Evolutionary conservation across 202 grass and related monocot species (phyloP).

Genomic region (Cymbopogon flexuosus): DNA sequence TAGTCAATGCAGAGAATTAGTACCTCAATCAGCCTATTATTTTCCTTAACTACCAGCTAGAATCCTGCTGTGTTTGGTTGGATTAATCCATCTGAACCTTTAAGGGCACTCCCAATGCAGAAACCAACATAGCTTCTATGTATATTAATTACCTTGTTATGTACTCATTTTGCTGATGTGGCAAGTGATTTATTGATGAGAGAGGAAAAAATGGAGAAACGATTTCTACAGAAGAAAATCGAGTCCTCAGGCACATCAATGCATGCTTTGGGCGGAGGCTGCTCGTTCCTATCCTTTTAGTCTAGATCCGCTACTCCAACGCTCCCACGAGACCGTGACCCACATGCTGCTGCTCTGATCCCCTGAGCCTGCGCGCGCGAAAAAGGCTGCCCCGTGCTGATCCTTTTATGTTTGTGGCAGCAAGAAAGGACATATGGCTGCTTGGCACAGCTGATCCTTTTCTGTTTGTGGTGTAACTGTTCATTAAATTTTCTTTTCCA

Average conservation of each 20-base stretch:
- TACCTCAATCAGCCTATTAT: neutral
- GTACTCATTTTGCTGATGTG: neutral
- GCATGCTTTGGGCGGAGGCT: neutral
- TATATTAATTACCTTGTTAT: neutral
- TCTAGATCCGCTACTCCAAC: neutral
- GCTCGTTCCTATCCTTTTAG: neutral
- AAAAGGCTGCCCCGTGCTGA: neutral
- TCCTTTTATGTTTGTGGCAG: neutral
- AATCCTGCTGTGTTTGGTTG: neutral
- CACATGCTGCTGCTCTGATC: neutral
- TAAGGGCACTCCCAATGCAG: neutral
- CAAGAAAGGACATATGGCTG: neutral
- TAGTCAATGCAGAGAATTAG: neutral
- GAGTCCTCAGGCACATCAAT: neutral
- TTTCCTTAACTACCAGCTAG: neutral
- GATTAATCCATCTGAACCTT: neutral
- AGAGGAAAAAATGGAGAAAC: neutral
- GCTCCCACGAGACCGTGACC: neutral
- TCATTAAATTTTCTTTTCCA: neutral
- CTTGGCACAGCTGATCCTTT: neutral
- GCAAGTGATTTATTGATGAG: neutral
- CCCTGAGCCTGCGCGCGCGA: neutral
- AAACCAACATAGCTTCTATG: neutral
- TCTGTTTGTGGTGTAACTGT: neutral
- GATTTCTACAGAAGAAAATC: neutral